Percentiles rank a stretch among this genome's conserved stretches.
Conservation (phyloP, 2,329 filamentous ascomycete species). For the Tricladium varicosporioides region DNA sequence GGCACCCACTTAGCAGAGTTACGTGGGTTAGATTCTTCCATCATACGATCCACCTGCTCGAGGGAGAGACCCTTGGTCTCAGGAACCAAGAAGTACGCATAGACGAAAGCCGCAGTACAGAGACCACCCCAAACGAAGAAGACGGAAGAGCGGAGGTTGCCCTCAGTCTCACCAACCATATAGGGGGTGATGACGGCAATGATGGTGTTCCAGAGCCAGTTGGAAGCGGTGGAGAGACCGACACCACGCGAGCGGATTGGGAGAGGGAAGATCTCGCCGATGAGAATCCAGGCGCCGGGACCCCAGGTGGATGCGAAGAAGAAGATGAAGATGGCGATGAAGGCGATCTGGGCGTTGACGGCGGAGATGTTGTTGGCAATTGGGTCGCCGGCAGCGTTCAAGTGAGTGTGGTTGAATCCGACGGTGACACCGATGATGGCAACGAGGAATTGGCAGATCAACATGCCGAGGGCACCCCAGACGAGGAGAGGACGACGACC, state of each 20-base stretch:
- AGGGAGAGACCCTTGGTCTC: slow-evolving; percentile 85
- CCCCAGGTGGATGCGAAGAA: slow-evolving; percentile 81
- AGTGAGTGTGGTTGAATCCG: slow-evolving; percentile 46
- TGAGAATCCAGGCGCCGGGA: slow-evolving; percentile 74
- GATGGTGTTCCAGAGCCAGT: slow-evolving; percentile 73
- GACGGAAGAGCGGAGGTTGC: slow-evolving; percentile 70
- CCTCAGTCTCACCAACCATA: slow-evolving; percentile 68
- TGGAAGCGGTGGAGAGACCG: slow-evolving; percentile 65
- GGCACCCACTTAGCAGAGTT: slow-evolving; percentile 29
- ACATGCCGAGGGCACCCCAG: slow-evolving; percentile 76
- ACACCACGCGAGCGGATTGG: slow-evolving; percentile 84
- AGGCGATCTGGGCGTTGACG: slow-evolving; percentile 71
- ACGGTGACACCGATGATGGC: slow-evolving; percentile 55
- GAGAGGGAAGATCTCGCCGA: slow-evolving; percentile 84
- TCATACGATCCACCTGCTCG: slow-evolving; percentile 78
- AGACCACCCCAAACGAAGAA: slow-evolving; percentile 74
- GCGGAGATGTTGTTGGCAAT: slow-evolving; percentile 43
- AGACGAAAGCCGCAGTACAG: slow-evolving; percentile 69
- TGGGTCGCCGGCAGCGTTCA: slow-evolving; percentile 47
- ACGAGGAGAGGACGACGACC: slow-evolving; percentile 80
- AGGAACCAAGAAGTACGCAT: slow-evolving; percentile 74
- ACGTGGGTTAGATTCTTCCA: slow-evolving; percentile 49
- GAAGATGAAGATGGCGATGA: slow-evolving; percentile 87
- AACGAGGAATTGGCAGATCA: slow-evolving; percentile 83
- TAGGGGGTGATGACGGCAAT: slow-evolving; percentile 78